These are phyloP conservation scores for Clonostachys rosea DNA, from an alignment of 2,329 filamentous ascomycete genomes.

Conservation along the genomic window DNA sequence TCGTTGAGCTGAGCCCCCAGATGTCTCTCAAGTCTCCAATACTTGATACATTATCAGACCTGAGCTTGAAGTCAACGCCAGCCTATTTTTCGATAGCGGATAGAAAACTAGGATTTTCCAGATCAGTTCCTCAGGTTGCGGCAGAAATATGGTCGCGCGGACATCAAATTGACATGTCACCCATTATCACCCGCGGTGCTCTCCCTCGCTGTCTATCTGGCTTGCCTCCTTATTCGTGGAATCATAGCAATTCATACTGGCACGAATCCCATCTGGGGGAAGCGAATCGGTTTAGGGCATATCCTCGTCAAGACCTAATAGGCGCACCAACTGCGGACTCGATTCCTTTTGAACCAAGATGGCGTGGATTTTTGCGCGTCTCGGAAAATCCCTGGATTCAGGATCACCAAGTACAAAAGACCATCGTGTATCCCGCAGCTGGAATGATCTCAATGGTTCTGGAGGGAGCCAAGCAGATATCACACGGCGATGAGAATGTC, in stretches of 20 bases:
- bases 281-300: slow-evolving; percentile 35
- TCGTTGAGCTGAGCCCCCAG: slow-evolving; percentile 36
- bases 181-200: slow-evolving; percentile 13
- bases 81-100: slow-evolving; percentile 20
- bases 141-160: slow-evolving; percentile 32
- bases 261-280: slow-evolving; percentile 42
- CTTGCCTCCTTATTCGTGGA: slow-evolving; percentile 50
- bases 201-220: slow-evolving; percentile 29
- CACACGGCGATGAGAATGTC: slow-evolving; percentile 11
- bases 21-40: slow-evolving; percentile 27
- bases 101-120: slow-evolving; percentile 7
- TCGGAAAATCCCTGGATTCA: slow-evolving; percentile 46
- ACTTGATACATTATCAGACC: slow-evolving; percentile 21
- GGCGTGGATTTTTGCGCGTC: slow-evolving; percentile 43
- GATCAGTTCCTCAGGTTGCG: slow-evolving; percentile 17
- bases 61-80: slow-evolving; percentile 1
- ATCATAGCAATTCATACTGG: slow-evolving; percentile 47
- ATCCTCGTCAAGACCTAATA: slow-evolving; percentile 44
- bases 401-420: slow-evolving; percentile 46
- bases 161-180: slow-evolving; percentile 19
- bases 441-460: slow-evolving; percentile 45
- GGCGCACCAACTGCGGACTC: slow-evolving; percentile 38
- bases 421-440: slow-evolving; percentile 44
- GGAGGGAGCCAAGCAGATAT: slow-evolving; percentile 37
- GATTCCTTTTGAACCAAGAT: slow-evolving; percentile 37